Evolutionary conservation across 148 eudicot genomes (phyloP).

Genomic region (Talinum fruticosum): DNA sequence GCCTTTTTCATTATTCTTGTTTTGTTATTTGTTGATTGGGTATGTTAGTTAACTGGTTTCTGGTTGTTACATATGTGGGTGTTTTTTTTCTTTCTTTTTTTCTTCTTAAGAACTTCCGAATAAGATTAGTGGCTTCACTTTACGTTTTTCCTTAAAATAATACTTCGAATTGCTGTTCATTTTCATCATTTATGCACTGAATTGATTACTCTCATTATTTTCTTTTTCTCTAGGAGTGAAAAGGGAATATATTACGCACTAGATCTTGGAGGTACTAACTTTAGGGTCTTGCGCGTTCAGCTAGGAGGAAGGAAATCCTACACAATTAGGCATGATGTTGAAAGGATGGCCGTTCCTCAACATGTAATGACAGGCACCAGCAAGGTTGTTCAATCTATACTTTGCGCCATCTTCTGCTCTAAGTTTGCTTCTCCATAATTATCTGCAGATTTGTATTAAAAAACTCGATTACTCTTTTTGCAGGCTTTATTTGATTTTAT

Average conservation of each 20-base stretch:
- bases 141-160: neutral
- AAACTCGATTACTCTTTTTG: constrained; percentile 23
- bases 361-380: constrained; percentile 75
- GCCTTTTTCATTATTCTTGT: neutral
- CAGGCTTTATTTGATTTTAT: constrained; percentile 89
- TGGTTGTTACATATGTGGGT: constrained; percentile 16
- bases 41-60: neutral
- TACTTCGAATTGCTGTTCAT: constrained; percentile 7
- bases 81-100: too few relatives aligned
- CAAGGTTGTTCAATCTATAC: constrained; percentile 50
- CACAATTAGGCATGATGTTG: constrained; percentile 46
- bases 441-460: neutral
- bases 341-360: constrained; percentile 62
- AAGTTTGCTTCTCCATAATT: neutral
- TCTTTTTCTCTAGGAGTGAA: constrained; percentile 58
- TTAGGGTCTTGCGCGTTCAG: constrained; percentile 77
- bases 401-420: constrained; percentile 10
- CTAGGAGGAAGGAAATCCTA: constrained; percentile 57
- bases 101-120: neutral
- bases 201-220: constrained; percentile 17
- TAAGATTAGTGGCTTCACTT: constrained; percentile 10
- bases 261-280: constrained; percentile 86
- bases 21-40: constrained; percentile 3
- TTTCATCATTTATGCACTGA: constrained; percentile 9
- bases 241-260: constrained; percentile 82